Percentiles rank a stretch among this genome's conserved stretches.
phyloP scores from a whole-genome alignment of 306 rosid species.

The Prunus dulcis region DNA sequence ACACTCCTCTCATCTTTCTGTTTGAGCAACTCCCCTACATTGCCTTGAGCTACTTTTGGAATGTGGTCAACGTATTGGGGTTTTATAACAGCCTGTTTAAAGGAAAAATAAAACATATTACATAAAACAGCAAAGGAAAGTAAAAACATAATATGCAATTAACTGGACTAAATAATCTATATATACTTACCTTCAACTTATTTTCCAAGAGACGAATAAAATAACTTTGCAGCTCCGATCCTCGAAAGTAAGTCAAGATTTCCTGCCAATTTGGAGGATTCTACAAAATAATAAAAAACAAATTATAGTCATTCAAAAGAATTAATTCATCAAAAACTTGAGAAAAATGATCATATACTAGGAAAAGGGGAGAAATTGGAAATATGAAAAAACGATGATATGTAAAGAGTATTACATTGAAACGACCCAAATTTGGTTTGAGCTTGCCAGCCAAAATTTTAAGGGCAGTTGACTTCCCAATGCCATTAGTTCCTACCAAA shows the following conservation, averaged over 20 bases:
- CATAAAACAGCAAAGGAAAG: too few species aligned
- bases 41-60: too few species aligned
- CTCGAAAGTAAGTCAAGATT: constrained; percentile 84
- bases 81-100: too few species aligned
- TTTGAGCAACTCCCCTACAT: too few species aligned
- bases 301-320: background rate
- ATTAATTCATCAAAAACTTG: background rate
- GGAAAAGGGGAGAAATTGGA: background rate
- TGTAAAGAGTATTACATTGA: constrained; percentile 49
- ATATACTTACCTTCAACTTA: constrained; percentile 64
- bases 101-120: too few species aligned
- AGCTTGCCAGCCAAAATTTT: constrained; percentile 92
- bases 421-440: constrained; percentile 94
- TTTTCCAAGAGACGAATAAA: constrained; percentile 94
- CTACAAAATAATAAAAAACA: constrained; percentile 31
- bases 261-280: constrained; percentile 99
- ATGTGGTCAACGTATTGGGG: too few species aligned
- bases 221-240: constrained; percentile 94
- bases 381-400: background rate
- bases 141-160: too few species aligned
- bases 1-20: too few species aligned
- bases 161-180: too few species aligned
- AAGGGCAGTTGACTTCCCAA: constrained; percentile 97
- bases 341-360: background rate
- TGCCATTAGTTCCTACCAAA: constrained; percentile 93